Evolutionary conservation across 208 protist species (phyloP).

Genomic region (Leishmania guyanensis): DNA sequence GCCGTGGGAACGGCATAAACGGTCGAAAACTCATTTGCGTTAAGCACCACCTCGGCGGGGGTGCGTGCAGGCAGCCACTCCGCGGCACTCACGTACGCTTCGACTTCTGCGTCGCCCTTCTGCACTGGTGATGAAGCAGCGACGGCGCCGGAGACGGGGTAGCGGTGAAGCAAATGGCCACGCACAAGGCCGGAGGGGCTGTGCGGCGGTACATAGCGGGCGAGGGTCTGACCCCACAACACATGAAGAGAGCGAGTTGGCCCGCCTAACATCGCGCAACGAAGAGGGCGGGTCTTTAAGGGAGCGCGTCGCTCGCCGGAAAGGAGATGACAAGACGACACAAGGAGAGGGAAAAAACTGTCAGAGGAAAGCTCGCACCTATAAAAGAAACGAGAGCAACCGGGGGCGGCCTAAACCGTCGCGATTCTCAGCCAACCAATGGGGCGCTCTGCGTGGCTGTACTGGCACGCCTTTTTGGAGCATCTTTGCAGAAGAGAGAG

Average conservation of each 20-base stretch:
- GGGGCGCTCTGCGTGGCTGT: neutral
- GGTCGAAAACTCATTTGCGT: slow-evolving; percentile 24
- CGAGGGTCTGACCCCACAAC: slow-evolving; percentile 24
- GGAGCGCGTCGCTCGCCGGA: neutral
- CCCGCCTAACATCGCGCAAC: neutral
- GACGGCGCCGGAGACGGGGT: neutral
- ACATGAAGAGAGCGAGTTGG: slow-evolving; percentile 1
- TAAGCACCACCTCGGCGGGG: slow-evolving; percentile 15
- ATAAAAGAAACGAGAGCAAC: neutral
- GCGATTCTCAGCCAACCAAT: neutral
- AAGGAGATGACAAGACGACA: neutral
- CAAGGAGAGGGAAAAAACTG: neutral
- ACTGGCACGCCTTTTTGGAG: neutral
- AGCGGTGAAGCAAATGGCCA: slow-evolving; percentile 17
- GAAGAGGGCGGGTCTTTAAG: neutral
- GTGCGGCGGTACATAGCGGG: slow-evolving; percentile 10
- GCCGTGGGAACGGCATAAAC: slow-evolving; percentile 25
- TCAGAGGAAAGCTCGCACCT: neutral
- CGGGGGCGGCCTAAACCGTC: neutral
- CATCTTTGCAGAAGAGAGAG: neutral
- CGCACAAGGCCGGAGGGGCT: slow-evolving; percentile 6
- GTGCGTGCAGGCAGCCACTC: slow-evolving; percentile 5
- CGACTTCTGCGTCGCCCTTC: neutral
- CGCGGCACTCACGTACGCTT: neutral
- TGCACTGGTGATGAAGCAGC: neutral